These are phyloP conservation scores for Saccharomyces paradoxus DNA, from an alignment of 805 yeast genomes.

Conservation along the genomic window DNA sequence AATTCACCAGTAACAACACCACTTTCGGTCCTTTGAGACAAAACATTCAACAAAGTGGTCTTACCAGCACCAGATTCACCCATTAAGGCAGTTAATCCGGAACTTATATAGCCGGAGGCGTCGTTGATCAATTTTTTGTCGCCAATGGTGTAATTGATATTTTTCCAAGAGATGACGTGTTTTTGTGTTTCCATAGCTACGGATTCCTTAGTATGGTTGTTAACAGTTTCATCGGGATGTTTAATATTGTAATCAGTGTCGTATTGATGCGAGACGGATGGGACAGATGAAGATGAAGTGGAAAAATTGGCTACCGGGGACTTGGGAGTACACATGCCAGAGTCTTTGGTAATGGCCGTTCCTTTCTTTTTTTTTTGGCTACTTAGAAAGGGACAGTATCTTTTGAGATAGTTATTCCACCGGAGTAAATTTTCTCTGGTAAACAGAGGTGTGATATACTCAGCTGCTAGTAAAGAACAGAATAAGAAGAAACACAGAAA, in stretches of 20 bases:
- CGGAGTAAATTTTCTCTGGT: neutral
- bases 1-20: conserved; percentile 50
- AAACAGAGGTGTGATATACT: conserved; percentile 16
- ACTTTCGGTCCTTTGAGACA: conserved; percentile 41
- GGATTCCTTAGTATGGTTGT: neutral
- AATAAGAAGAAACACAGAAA: conserved; percentile 33
- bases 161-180: conserved; percentile 51
- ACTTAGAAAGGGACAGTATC: neutral
- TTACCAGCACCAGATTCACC: conserved; percentile 60
- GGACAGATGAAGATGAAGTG: neutral
- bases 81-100: conserved; percentile 52
- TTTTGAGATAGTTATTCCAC: neutral
- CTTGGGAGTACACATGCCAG: neutral
- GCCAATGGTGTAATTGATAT: conserved; percentile 44
- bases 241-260: neutral
- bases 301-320: neutral
- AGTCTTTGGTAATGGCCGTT: neutral
- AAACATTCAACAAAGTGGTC: conserved; percentile 45
- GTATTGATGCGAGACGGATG: neutral
- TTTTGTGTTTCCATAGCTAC: conserved; percentile 9
- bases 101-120: conserved; percentile 56
- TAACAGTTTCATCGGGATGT: neutral
- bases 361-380: neutral
- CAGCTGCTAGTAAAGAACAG: conserved; percentile 24
- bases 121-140: conserved; percentile 29